These are phyloP conservation scores for Bipolaris sorokiniana DNA, from an alignment of 2,329 filamentous ascomycete genomes.

Conservation along the genomic window DNA sequence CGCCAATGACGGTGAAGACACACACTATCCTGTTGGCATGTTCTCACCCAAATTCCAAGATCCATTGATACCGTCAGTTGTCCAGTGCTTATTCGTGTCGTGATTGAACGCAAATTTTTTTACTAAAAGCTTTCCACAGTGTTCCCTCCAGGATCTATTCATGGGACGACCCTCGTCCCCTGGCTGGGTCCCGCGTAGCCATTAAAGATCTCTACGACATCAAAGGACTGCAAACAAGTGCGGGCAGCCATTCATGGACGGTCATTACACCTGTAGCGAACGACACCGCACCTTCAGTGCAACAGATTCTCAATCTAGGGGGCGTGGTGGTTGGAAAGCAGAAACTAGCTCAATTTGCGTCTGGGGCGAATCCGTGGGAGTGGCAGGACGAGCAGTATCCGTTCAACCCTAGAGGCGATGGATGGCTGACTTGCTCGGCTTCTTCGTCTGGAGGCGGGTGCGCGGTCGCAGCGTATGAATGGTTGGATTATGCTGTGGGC, in stretches of 20 bases:
- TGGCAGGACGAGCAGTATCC: slow-evolving; percentile 47
- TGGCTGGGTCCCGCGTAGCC: slow-evolving; percentile 36
- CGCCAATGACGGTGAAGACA: slow-evolving; percentile 29
- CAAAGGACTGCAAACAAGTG: slow-evolving; percentile 34
- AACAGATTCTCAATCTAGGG: slow-evolving; percentile 35
- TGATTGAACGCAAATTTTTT: neutral
- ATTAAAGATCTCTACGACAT: slow-evolving; percentile 39
- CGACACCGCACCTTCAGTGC: slow-evolving; percentile 30
- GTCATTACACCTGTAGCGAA: slow-evolving; percentile 26
- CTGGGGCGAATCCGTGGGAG: slow-evolving; percentile 35
- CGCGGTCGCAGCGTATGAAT: slow-evolving; percentile 52
- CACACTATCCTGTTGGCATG: slow-evolving; percentile 30
- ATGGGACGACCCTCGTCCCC: slow-evolving; percentile 39
- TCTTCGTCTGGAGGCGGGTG: slow-evolving; percentile 49
- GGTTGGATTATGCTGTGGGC: slow-evolving; percentile 55
- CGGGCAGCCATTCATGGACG: slow-evolving; percentile 34
- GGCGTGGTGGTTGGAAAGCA: slow-evolving; percentile 60
- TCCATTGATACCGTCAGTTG: slow-evolving; percentile 37
- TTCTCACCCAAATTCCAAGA: slow-evolving; percentile 38
- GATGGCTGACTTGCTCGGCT: slow-evolving; percentile 33
- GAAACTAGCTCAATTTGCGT: slow-evolving; percentile 58
- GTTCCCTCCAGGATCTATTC: slow-evolving; percentile 52
- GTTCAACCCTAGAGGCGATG: slow-evolving; percentile 52
- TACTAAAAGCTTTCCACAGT: slow-evolving; percentile 5
- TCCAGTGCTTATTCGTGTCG: no score